Base-by-base conservation (phyloP, 2,329 filamentous ascomycete genomes). In the Neonectria hederae region DNA sequence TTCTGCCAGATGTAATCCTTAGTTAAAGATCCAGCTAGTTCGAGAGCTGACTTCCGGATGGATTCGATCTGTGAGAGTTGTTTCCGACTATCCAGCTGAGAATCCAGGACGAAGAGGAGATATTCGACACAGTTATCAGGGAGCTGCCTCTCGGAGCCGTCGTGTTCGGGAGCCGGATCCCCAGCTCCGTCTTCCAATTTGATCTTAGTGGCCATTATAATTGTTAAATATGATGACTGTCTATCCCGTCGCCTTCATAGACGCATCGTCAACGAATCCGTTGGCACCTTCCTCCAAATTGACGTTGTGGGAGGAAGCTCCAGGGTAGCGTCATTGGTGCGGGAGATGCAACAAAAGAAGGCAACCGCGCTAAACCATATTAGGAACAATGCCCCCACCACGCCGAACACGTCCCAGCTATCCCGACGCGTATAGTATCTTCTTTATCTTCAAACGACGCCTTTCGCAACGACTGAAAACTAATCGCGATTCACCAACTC, bases 1-100 rank as follows among this genome's bases (percentile, higher is more conserved):
- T 94, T 88, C 77, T 99, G 96, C 96, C 96, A 99, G 66, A 99
- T 97, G 73, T 97, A 97, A 65, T 92, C 90, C 69, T 88, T 90
- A n/a, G 95, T 84, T 8, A 93, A 80, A 3, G 84, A 82, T 46
- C 87, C 88, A 5, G 80, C 77, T n/a, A 96, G 79, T 28, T 88
- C 83, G 2, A 85, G 80, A 0, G 92, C 89, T 1, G 88, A 85
- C 76, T 89, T 92, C 57, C 93, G 89, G 10, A 97, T 84, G 21
- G 85, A 81, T 61, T 92, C 90, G n/a, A 97, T 84, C 21, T 86
- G 85, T 24, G 87, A 79, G 11, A 92, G 83, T n/a, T 87, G 81
- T 67, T 87, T 86, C 59, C 85, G 83, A 19, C 86, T 80, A 53
- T 84, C 82, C 24, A 88, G 14, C 4, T 75, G 82, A 17, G 83